A percentile compares a stretch with the other conserved stretches of the same genome.
Evolutionary conservation across 2,329 filamentous ascomycete genomes (phyloP).

Genomic region (Septoria linicola): DNA sequence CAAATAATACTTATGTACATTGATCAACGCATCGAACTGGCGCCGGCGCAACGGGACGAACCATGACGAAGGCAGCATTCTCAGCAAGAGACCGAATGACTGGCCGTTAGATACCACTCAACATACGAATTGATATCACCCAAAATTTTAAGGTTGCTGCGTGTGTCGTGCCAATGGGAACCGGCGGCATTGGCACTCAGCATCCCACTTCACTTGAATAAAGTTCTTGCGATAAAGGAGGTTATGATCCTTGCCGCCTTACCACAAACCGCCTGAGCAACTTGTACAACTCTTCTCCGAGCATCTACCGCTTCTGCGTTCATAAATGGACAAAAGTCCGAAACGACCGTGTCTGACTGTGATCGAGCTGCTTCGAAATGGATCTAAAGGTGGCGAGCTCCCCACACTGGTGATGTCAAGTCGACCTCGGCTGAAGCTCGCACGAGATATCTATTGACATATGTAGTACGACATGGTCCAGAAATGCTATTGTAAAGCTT

Average conservation of each 20-base stretch:
- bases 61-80: background rate
- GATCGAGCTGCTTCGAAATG: background rate
- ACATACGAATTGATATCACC: no score
- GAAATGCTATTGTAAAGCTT: no score
- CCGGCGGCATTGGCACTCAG: no score
- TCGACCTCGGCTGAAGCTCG: constrained; percentile 11
- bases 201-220: background rate
- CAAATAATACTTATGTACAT: background rate
- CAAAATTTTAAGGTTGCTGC: no score
- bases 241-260: no score
- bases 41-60: background rate
- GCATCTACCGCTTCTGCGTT: background rate
- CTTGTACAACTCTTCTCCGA: no score
- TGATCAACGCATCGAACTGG: background rate
- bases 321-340: background rate
- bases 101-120: no score
- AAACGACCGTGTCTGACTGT: background rate
- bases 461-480: background rate
- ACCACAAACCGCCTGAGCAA: no score
- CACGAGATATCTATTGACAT: constrained; percentile 3
- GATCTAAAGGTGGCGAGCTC: background rate
- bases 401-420: constrained; percentile 5
- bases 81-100: background rate
- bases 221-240: background rate
- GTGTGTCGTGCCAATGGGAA: no score